Base-by-base conservation (phyloP, 2,329 filamentous ascomycete species). In the Hymenoscyphus occultus region DNA sequence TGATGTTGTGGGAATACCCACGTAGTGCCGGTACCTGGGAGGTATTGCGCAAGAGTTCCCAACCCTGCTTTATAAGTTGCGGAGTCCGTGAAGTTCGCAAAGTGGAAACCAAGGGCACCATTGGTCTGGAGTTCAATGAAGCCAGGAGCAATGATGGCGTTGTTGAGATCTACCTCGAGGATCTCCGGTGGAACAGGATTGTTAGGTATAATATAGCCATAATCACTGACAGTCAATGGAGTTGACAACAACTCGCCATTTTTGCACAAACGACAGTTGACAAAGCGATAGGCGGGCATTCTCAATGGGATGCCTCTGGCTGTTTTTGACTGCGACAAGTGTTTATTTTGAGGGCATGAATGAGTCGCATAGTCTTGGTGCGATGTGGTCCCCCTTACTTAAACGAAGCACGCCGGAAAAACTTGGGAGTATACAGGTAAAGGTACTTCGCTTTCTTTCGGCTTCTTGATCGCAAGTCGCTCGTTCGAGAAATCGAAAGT, bases 61-160 rank as follows among this genome's bases (percentile, higher is more conserved):
- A 85, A 73, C 57, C 81, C 80, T 9, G 71, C 71, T 48, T 70
- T 70, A 72, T 83, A 84, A 9, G 65, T 54, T 16, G 32, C 31
- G 28, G 67, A 64, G 57, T 82, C 74, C 5, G 79, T 74, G 66
- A 79, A 83, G 64, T 81, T 78, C 1, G 83, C 83, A 65, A 84
- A 85, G 69, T 85, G 83, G 61, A 84, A 84, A 1, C 82, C 82
- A 5, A 73, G 63, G 40, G 72, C 73, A 2, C 75, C 75, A 69
- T 86, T 86, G 1, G 81, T 84, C 66, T 86, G 83, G 5, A 86
- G 72, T 65, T 86, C 83, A 28, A 85, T 74, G 69, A 83, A 84
- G 3, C 83, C 84, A 10, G 83, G 83, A 5, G 83, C 81, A 62
- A 85, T 75, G 59, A 85, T 82, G 58, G 74, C 77, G 51, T 80